Conservation (phyloP, 2,329 filamentous ascomycete genomes). For the Zymoseptoria passerinii region DNA sequence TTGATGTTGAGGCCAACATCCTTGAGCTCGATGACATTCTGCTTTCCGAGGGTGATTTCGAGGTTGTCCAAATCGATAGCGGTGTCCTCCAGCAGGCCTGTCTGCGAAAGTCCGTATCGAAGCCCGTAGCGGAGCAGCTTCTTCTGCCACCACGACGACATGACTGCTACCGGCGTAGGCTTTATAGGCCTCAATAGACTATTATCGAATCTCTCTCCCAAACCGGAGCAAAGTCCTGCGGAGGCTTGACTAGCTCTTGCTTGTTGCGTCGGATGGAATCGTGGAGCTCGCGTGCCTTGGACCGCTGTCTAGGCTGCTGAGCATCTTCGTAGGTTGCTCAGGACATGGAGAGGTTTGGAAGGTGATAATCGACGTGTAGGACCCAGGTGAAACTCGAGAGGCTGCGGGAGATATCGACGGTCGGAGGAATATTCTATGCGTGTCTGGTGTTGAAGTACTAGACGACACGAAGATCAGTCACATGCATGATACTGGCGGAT, state of each 20-base stretch:
- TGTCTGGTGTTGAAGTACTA: background rate
- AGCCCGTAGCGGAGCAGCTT: conserved; percentile 52
- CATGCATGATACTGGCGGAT: background rate
- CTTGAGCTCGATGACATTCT: conserved; percentile 74
- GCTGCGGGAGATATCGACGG: background rate
- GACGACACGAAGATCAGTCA: background rate
- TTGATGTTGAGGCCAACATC: conserved; percentile 76
- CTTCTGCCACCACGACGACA: conserved; percentile 59
- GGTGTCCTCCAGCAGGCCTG: conserved; percentile 83
- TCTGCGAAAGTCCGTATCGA: conserved; percentile 71
- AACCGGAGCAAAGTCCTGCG: background rate
- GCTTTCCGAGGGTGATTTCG: conserved; percentile 72
- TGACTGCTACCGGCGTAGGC: too few species aligned
- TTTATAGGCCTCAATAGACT: background rate
- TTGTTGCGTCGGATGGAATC: background rate
- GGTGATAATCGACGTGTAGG: background rate
- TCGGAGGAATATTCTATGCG: background rate
- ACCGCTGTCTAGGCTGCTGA: background rate
- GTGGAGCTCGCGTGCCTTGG: background rate
- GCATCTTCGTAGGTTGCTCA: background rate
- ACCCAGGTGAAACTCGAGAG: background rate
- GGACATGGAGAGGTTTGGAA: background rate
- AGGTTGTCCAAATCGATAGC: conserved; percentile 78
- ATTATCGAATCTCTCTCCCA: background rate
- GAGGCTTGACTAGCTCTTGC: background rate